Base-by-base conservation (phyloP, 1,284 basidiomycete genomes). In the Stereum hirsutum region DNA sequence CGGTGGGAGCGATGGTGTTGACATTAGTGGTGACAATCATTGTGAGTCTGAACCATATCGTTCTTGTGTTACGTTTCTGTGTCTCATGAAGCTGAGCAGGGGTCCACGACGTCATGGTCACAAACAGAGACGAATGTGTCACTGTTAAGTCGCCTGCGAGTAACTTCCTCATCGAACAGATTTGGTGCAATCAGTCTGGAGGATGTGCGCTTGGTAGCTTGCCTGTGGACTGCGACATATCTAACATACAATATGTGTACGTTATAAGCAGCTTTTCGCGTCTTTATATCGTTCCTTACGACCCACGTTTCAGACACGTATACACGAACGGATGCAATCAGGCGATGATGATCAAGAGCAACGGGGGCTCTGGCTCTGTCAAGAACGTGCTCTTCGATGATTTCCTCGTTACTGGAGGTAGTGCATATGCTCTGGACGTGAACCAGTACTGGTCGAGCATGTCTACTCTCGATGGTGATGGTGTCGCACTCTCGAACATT, bases 171-270 rank as follows among this genome's bases (percentile, higher is more conserved):
- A 52, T 65, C 36, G 62, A 65, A 47, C 58, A 54, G n/a, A n/a
- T 65, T 40, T 63, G 61, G 58, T 65, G 63, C 55, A 65, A 65
- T 52, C 59, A 60, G 41, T 58, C 55, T 11, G 61, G 63, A 10
- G 63, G 63, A 3, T 58, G 54, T 41, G 61, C 63, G 1, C 61
- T 65, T 20, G 63, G 63, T 10, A 60, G 57, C 23, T 50, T 65
- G 2, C 57, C 55, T 7, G 52, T 54, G 8, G 57, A 56, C 20
- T 60, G 57, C 2, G 54, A 53, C 4, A 61, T 65, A 42, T 45
- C 57, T 46, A 56, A 64, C 41, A 55, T 65, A n/a, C n/a, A n/a
- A n/a, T n/a, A n/a, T 25, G 27, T 60, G 10, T 63, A 64, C 40
- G 45, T n/a, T n/a, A 20, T 35, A 35, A n/a, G 33, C 10, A 3